A percentile compares a stretch with the other conserved stretches of the same genome.
Evolutionary conservation across 2,329 filamentous ascomycete species (phyloP).

Genomic region (Basipetospora chlamydospora): DNA sequence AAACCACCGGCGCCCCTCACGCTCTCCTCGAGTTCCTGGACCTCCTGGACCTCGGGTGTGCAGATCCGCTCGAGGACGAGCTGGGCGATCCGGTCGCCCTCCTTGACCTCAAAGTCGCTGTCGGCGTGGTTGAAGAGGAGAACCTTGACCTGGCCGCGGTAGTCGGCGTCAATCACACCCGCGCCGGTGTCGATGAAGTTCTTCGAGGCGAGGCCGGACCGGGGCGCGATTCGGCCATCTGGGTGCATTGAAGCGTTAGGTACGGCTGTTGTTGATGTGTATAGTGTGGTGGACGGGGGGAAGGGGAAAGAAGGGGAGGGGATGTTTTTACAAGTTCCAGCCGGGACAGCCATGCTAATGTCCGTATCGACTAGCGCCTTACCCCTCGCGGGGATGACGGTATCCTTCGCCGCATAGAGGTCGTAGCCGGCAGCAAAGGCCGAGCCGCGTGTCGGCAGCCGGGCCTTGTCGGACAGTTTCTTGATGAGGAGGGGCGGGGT

Average conservation of each 20-base stretch:
- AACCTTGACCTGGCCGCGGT: constrained; percentile 86
- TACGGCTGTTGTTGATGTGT: background rate
- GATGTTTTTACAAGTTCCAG: constrained; percentile 65
- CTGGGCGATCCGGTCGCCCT: constrained; percentile 86
- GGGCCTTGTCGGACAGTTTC: constrained; percentile 69
- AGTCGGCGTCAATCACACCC: constrained; percentile 95
- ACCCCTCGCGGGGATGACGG: constrained; percentile 64
- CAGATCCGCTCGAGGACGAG: constrained; percentile 88
- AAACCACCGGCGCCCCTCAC: constrained; percentile 84
- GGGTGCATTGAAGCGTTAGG: background rate
- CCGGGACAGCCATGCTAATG: constrained; percentile 79
- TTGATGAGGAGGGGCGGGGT: constrained; percentile 59
- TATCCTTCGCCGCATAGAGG: constrained; percentile 65
- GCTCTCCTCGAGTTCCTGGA: constrained; percentile 76
- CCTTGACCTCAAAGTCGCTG: constrained; percentile 63
- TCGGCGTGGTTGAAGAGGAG: constrained; percentile 89
- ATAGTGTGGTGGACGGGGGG: background rate
- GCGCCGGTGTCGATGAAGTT: constrained; percentile 94
- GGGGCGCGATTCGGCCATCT: constrained; percentile 84
- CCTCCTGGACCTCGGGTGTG: constrained; percentile 83
- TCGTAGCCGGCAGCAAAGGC: constrained; percentile 89
- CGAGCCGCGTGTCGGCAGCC: constrained; percentile 74
- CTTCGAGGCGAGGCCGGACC: constrained; percentile 83
- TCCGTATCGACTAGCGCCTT: constrained; percentile 83
- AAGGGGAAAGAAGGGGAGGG: too few relatives aligned